phyloP scores from a whole-genome alignment of 192 early-diverging fungal species.

The Podila minutissima region DNA sequence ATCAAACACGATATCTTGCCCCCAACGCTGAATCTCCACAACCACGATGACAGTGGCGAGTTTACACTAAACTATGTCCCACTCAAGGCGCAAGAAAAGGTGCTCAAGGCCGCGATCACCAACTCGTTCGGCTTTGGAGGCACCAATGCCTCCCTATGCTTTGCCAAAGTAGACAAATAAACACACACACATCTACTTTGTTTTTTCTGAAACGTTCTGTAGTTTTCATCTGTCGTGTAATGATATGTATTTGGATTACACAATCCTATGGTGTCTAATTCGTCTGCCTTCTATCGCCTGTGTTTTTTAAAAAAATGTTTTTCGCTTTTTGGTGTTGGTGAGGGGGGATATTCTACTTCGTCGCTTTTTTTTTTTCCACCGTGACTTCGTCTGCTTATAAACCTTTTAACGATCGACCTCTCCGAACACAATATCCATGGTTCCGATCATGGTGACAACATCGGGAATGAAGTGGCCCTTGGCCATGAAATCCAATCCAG shows the following conservation, averaged over 20 bases:
- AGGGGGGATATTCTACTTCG: not conserved
- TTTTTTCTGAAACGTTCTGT: not conserved
- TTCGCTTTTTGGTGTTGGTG: not conserved
- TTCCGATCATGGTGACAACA: slow-evolving; percentile 97
- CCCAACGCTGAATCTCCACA: slow-evolving; percentile 85
- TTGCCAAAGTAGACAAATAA: slow-evolving; percentile 60
- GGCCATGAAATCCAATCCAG: slow-evolving; percentile 90
- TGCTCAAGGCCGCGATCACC: slow-evolving; percentile 75
- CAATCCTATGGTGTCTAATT: too few species aligned
- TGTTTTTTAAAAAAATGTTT: not conserved
- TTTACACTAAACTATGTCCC: slow-evolving; percentile 90
- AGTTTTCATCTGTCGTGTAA: too few species aligned
- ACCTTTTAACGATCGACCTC: slow-evolving; percentile 79
- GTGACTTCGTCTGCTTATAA: not conserved
- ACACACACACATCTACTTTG: not conserved
- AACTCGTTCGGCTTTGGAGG: slow-evolving; percentile 97
- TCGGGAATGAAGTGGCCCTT: slow-evolving; percentile 94
- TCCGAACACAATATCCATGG: slow-evolving; percentile 99
- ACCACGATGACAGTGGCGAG: slow-evolving; percentile 65
- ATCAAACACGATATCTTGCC: slow-evolving; percentile 81
- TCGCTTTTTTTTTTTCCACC: not conserved
- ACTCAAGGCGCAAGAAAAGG: slow-evolving; percentile 66
- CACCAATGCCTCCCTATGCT: slow-evolving; percentile 77
- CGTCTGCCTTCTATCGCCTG: not conserved
- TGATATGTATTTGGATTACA: too few species aligned